Evolutionary conservation across 805 yeast species (phyloP).

Genomic region (Candida chilensis): DNA sequence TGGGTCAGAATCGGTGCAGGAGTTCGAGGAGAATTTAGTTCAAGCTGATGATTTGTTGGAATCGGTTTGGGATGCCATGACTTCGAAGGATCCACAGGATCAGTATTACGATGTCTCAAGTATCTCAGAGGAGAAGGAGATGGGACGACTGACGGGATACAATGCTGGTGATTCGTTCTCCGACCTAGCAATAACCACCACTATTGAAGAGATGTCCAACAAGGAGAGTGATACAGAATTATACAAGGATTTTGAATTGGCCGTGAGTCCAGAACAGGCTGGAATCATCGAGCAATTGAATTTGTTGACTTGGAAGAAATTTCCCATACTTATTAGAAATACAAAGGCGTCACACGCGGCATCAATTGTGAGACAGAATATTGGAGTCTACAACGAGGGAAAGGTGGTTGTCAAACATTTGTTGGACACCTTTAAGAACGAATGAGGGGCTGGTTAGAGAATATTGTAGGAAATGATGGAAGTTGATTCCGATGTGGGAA

Average conservation of each 20-base stretch:
- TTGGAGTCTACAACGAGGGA: conserved; percentile 59
- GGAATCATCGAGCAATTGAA: conserved; percentile 51
- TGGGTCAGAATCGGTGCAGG: conserved; percentile 11
- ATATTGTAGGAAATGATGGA: too few relatives aligned
- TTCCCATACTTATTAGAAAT: conserved; percentile 56
- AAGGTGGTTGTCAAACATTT: conserved; percentile 58
- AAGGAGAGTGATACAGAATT: conserved; percentile 2
- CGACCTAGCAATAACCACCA: conserved; percentile 3
- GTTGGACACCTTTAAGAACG: too few relatives aligned
- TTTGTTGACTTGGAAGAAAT: conserved; percentile 56
- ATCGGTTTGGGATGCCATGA: conserved; percentile 51
- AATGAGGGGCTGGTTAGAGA: too few relatives aligned
- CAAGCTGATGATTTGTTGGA: conserved; percentile 60
- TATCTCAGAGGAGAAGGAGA: conserved; percentile 5
- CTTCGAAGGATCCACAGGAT: conserved; percentile 16
- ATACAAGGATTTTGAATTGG: conserved; percentile 17
- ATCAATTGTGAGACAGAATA: conserved; percentile 57
- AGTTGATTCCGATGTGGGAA: too few relatives aligned
- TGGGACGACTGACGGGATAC: too few relatives aligned
- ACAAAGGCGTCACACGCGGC: conserved; percentile 76
- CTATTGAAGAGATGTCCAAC: conserved; percentile 6
- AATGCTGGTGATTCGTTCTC: too few relatives aligned
- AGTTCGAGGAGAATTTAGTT: conserved; percentile 37
- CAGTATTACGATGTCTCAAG: conserved; percentile 6
- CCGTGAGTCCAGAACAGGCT: conserved; percentile 32